Percentiles rank a stretch among this genome's conserved stretches.
Conservation (phyloP, 2,329 filamentous ascomycete genomes). For the Colletotrichum sp. region DNA sequence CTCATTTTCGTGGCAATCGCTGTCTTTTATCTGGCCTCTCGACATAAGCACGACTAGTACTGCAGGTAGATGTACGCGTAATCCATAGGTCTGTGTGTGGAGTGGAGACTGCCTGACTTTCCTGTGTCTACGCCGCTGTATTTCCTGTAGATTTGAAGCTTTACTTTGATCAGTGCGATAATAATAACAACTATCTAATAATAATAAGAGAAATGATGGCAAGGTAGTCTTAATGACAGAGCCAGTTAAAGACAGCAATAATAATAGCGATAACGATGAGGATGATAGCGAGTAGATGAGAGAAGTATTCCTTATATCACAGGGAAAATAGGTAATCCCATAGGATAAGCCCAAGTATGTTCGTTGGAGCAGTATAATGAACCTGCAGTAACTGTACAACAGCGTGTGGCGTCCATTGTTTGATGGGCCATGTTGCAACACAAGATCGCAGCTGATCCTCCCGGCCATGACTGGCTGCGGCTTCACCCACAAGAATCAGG, state of each 20-base stretch:
- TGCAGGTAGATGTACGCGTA: fast-evolving
- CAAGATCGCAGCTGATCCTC: not conserved
- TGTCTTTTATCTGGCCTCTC: not conserved
- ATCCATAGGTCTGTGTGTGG: not conserved
- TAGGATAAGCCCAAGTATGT: too few species aligned
- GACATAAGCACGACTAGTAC: fast-evolving
- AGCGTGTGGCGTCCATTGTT: fast-evolving
- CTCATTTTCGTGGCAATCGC: fast-evolving
- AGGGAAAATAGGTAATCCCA: not conserved
- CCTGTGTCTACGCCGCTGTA: not conserved
- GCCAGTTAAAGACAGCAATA: too few species aligned
- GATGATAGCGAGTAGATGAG: not conserved
- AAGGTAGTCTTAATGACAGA: too few species aligned
- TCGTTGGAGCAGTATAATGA: fast-evolving
- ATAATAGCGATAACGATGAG: too few species aligned
- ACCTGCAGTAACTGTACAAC: fast-evolving
- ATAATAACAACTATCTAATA: fast-evolving
- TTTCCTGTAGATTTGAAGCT: fast-evolving
- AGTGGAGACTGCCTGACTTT: fast-evolving
- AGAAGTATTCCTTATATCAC: not conserved
- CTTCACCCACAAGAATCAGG: not conserved
- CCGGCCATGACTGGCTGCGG: not conserved
- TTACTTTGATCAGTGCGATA: fast-evolving
- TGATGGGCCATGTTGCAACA: not conserved
- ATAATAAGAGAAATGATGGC: too few species aligned